Base-by-base conservation (phyloP, 768 basidiomycete species). In the Termitomyces sp. region DNA sequence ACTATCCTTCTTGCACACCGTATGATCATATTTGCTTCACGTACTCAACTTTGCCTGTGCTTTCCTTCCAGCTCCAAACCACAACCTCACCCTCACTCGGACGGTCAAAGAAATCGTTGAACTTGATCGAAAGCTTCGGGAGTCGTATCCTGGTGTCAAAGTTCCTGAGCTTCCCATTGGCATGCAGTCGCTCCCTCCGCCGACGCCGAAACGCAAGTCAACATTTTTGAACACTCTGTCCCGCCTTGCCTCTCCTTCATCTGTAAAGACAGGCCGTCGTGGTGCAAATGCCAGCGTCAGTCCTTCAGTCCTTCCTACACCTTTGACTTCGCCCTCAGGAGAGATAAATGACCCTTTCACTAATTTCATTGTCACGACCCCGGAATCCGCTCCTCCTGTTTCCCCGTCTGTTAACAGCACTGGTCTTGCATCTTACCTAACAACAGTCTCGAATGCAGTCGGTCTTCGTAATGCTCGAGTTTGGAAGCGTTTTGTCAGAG, bases 401-500 rank as follows among this genome's bases (percentile, higher is more conserved):
- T 60, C 64, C 61, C 74, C 75, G 32, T 80, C 84, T 24, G 78
- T 77, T 33, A 81, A 78, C 44, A 82, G 85, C 68, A 85, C 86
- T 13, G 80, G 79, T 10, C 80, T 95, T 50, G 90, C 90, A 6
- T 79, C 88, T 20, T 92, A 93, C 70, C 78, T 96, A 58, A 93
- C 92, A 3, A 81, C 84, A 2, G 69, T 94, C 35, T 85, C 93
- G 54, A 92, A 90, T 62, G 80, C 85, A 44, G 72, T 80, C 4
- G 67, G 75, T 4, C 69, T 94, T 43, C 84, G 90, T 36, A 79
- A 81, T 55, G 75, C 84, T 20, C 80, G 85, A 45, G 76, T 83
- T 2, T 96, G 93, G 93, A 89, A 87, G 66, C 83, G 87, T 16
- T 96, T 96, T 64, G 88, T 94, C 56, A 78, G 85, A 47, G 90